Evolutionary conservation across 2,329 filamentous ascomycete genomes (phyloP), one percentile per base, ranked within the genome.

Genomic region (Tolypocladium paradoxum): DNA sequence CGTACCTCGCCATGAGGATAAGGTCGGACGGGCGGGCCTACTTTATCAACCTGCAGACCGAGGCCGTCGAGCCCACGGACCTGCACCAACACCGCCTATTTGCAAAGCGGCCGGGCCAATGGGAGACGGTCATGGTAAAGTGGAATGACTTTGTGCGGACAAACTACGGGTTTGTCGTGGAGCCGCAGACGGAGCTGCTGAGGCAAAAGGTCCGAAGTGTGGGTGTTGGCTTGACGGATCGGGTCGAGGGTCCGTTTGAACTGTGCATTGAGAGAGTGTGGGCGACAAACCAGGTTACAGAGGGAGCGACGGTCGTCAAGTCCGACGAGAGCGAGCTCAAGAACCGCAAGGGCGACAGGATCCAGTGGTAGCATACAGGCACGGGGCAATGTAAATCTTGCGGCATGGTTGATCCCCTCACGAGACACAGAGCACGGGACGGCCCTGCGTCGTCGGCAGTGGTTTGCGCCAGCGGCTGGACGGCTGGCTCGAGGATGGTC

Each of bases 111-210:
- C 84, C 88, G 0, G 90, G 90, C 1, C 79, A 91, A 62, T 99
- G 93, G 93, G 92, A 99, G 76, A 96, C 93, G 2, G 81, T 96
- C n/a, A 70, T 95, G 48, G 86, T 99, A 58, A 87, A 87, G 57
- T 93, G 91, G 79, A 86, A 85, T 61, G 90, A 95, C 59, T 97
- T 99, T 70, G 92, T 99, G 55, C 79, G 93, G 57, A 99, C 93
- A 16, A 97, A 96, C 65, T 83, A 95, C 64, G 93, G 93, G 7
- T 83, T 88, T 62, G 89, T 95, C 1, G 85, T 96, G 6, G 91
- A 97, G 73, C 93, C 93, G 34, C 92, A 97, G 75, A 85, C 85
- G 14, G 90, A 95, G 68, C 85, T 99, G 70, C 72, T 96, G 66
- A 82, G 87, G 57, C 87, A 95, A 63, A 91, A 90, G 68, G 84